Evolutionary conservation across 257 asterid species (phyloP).

Genomic region (Misopates orontium): DNA sequence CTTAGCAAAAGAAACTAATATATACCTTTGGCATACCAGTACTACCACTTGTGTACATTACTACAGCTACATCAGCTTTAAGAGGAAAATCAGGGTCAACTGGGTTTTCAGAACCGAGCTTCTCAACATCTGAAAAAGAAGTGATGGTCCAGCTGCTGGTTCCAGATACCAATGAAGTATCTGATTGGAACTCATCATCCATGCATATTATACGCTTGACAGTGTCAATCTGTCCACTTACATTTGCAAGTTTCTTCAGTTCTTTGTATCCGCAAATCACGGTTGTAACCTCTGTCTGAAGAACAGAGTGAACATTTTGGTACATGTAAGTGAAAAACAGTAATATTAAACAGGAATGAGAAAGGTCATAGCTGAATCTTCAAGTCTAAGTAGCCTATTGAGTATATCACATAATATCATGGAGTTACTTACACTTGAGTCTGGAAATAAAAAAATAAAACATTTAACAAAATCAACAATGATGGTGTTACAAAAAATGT

Average conservation of each 20-base stretch:
- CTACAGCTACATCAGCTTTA: conserved; percentile 87
- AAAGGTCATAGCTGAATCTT: conserved; percentile 4
- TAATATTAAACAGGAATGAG: background rate
- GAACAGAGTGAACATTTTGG: conserved; percentile 27
- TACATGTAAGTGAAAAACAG: conserved; percentile 14
- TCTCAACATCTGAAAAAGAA: conserved; percentile 71
- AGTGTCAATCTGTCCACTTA: conserved; percentile 89
- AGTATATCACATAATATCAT: conserved; percentile 4
- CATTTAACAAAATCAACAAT: background rate
- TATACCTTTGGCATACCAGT: conserved; percentile 98
- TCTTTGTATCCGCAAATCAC: conserved; percentile 91
- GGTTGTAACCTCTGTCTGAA: conserved; percentile 97
- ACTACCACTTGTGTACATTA: conserved; percentile 99
- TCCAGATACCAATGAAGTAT: conserved; percentile 48
- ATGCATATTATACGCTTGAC: conserved; percentile 82
- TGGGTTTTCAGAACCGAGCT: conserved; percentile 70
- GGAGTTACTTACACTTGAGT: conserved; percentile 14
- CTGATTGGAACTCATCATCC: conserved; percentile 71
- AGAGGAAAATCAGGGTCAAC: conserved; percentile 83
- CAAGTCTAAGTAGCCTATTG: conserved; percentile 13
- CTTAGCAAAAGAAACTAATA: conserved; percentile 8
- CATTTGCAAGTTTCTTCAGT: conserved; percentile 74
- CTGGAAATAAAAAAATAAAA: background rate
- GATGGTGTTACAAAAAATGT: too few relatives aligned
- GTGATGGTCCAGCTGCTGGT: conserved; percentile 60